Evolutionary conservation across 169 alveolate species (phyloP), one percentile per base, ranked within the genome.

Genomic region (Eimeria tenella): DNA sequence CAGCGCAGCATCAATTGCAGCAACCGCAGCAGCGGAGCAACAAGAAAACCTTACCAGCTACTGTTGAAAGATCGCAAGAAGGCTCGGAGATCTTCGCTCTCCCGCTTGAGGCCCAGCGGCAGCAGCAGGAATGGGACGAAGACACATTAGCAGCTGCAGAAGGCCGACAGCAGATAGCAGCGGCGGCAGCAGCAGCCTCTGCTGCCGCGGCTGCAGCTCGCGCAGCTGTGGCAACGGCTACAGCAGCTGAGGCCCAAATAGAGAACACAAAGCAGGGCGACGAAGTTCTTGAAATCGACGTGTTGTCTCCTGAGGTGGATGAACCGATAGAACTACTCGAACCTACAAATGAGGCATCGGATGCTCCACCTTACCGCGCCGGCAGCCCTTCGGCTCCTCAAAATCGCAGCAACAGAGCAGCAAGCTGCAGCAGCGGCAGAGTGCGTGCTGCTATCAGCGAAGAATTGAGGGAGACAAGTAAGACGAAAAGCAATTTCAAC

Each of bases 41-140:
- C 50, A 52, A 21, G 71, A 15, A 9, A 19, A 50, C 88, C 5
- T 65, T 68, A 19, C 70, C 50, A 4, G 88, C 71, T 53, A 25
- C 88, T 15, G 60, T 56, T 50, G 63, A 19, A 0, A 8, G 49
- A 6, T 17, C 62, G 31, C 49, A 8, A 3, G 88, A 79, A 13
- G 49, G 10, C 88, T 52, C 88, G 5, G 71, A 13, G 21, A 68
- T 79, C 15, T 79, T 79, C 52, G 71, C 25, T 3, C 10, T 79
- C 15, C 88, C 88, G 8, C n/a, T 19, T 7, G 88, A 79, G 88
- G 88, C 71, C 15, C 62, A 79, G 88, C 88, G 52, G 88, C 68
- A 52, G 70, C 88, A 79, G 71, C 77, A 68, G 77, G 49, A 68
- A 23, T 68, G 77, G 77, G 49, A 17, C 11, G 77, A 15, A 31